phyloP scores from a whole-genome alignment of 495 filamentous ascomycete species.

The Aspergillus incahuasiensis region DNA sequence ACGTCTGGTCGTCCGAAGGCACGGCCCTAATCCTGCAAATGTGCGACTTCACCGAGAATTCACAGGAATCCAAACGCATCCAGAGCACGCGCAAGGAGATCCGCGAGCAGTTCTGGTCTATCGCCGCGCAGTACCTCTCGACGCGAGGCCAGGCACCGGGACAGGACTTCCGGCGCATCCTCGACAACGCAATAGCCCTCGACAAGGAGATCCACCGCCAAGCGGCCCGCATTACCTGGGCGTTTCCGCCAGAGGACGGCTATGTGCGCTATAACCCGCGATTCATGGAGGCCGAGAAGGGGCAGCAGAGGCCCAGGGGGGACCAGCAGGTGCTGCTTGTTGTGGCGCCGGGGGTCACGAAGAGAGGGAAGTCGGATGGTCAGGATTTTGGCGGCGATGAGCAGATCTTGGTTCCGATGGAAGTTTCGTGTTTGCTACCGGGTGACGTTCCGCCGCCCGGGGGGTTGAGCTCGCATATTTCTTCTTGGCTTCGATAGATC shows the following conservation, averaged over 20 bases:
- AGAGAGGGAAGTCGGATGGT: slow-evolving; percentile 4
- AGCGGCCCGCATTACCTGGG: background rate
- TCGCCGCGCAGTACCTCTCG: background rate
- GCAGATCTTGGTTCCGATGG: background rate
- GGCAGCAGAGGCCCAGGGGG: background rate
- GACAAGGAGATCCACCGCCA: slow-evolving; percentile 5
- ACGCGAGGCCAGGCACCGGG: background rate
- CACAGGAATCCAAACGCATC: background rate
- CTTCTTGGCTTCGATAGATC: background rate
- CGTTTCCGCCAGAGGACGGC: background rate
- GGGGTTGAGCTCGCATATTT: background rate
- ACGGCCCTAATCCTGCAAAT: background rate
- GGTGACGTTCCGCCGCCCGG: background rate
- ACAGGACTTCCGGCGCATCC: slow-evolving; percentile 2
- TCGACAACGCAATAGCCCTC: background rate
- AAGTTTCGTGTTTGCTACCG: slow-evolving; percentile 1
- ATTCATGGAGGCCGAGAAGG: background rate
- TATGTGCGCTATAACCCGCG: background rate
- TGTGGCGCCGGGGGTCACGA: background rate
- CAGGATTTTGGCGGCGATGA: background rate
- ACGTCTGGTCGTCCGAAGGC: background rate
- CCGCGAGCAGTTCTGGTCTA: background rate
- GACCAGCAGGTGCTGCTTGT: background rate
- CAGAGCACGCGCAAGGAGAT: background rate
- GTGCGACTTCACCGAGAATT: background rate